Percentiles rank a stretch among this genome's conserved stretches.
Evolutionary conservation across 345 rosid species (phyloP).

Genomic region (Abelmoschus esculentus): DNA sequence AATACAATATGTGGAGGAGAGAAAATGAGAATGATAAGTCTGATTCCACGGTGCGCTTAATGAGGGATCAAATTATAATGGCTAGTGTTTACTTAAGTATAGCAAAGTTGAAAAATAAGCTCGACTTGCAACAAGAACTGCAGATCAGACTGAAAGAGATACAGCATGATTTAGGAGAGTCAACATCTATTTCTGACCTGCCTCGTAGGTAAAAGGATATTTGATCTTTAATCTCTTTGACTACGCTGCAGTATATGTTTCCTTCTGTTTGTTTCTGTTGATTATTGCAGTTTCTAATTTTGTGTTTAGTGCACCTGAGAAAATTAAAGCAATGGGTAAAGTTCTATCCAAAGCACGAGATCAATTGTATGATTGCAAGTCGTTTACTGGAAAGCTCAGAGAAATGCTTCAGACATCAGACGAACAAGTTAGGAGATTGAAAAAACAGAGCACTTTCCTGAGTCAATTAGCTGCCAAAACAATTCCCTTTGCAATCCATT

Average conservation of each 20-base stretch:
- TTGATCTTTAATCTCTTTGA: constrained; percentile 2
- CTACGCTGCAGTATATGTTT: not conserved
- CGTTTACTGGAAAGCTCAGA: constrained; percentile 91
- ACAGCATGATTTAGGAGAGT: constrained; percentile 71
- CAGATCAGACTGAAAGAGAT: constrained; percentile 77
- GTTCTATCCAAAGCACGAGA: constrained; percentile 73
- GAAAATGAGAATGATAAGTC: constrained; percentile 85
- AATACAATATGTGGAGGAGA: constrained; percentile 91
- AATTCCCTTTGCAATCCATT: constrained; percentile 90
- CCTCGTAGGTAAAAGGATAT: constrained; percentile 47
- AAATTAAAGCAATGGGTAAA: constrained; percentile 88
- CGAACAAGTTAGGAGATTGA: constrained; percentile 95
- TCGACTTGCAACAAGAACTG: constrained; percentile 59
- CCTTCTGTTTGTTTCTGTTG: constrained; percentile 1
- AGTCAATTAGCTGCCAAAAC: constrained; percentile 99
- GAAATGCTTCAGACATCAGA: constrained; percentile 98
- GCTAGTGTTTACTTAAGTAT: constrained; percentile 76
- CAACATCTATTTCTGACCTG: constrained; percentile 74
- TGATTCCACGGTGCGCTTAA: constrained; percentile 81
- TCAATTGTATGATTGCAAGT: constrained; percentile 85
- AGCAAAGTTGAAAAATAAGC: constrained; percentile 73
- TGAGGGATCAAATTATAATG: constrained; percentile 95
- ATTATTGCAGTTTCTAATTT: constrained; percentile 8
- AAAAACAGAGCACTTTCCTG: constrained; percentile 96
- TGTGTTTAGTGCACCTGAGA: constrained; percentile 57